Evolutionary conservation across 306 rosid genomes (phyloP).

Genomic region (Vigna trinervia): DNA sequence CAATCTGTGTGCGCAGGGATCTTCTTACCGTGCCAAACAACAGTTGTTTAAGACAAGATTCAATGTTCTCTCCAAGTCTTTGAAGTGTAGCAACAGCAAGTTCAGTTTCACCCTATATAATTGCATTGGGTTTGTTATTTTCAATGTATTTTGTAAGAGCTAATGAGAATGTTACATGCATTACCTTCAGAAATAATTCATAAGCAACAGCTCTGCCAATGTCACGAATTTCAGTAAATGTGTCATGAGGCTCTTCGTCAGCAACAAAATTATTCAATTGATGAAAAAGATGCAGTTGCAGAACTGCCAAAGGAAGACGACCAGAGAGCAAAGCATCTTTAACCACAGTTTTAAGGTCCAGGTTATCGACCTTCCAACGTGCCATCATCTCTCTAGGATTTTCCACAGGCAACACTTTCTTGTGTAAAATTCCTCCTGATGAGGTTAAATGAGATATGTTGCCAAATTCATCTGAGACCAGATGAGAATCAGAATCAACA

Average conservation of each 20-base stretch:
- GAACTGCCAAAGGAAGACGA: constrained; percentile 97
- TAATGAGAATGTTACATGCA: constrained; percentile 17
- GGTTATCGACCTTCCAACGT: constrained; percentile 91
- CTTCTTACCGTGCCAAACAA: constrained; percentile 88
- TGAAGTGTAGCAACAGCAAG: constrained; percentile 90
- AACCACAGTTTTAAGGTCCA: constrained; percentile 86
- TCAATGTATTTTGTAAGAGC: constrained; percentile 35
- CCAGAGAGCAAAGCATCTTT: constrained; percentile 94
- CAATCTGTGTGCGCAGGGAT: constrained; percentile 76
- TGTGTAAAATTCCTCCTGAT: constrained; percentile 50
- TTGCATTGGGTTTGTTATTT: constrained; percentile 45
- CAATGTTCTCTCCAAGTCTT: constrained; percentile 95
- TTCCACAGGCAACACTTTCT: constrained; percentile 68
- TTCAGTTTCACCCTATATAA: constrained; percentile 88
- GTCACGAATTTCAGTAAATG: constrained; percentile 89
- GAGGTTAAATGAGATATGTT: constrained; percentile 57
- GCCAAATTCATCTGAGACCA: constrained; percentile 60
- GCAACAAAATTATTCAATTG: constrained; percentile 63
- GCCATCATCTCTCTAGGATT: constrained; percentile 94
- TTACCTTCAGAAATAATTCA: constrained; percentile 95
- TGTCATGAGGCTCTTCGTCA: constrained; percentile 76
- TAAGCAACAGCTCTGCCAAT: constrained; percentile 96
- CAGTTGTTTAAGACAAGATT: constrained; percentile 85
- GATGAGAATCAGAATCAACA: constrained; percentile 53
- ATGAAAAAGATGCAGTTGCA: constrained; percentile 84